These are phyloP conservation scores for Ottelia alismoides DNA, from an alignment of 106 monocot species.

Conservation along the genomic window DNA sequence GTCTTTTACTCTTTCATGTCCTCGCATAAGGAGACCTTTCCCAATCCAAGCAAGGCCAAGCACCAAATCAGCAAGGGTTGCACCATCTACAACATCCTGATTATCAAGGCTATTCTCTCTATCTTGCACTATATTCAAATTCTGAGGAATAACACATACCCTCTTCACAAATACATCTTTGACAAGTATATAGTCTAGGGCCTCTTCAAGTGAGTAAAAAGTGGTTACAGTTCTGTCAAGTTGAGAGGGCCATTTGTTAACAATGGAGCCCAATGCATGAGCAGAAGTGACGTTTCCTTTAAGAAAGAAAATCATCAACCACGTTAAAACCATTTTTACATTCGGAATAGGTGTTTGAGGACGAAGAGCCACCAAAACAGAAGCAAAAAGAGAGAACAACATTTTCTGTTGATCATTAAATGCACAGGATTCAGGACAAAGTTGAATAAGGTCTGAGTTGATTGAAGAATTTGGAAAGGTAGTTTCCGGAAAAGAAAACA, in stretches of 20 bases:
- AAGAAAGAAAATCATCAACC: constrained; percentile 41
- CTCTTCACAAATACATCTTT: constrained; percentile 12
- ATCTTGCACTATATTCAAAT: background rate
- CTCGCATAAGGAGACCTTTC: constrained; percentile 88
- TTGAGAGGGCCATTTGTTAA: constrained; percentile 63
- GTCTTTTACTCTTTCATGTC: constrained; percentile 77
- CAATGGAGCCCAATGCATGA: constrained; percentile 78
- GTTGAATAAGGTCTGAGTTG: constrained; percentile 20
- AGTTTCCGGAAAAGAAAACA: constrained; percentile 21
- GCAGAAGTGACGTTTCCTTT: constrained; percentile 56
- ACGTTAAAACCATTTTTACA: constrained; percentile 25
- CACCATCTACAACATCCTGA: background rate
- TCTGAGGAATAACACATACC: background rate
- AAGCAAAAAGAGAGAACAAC: constrained; percentile 55
- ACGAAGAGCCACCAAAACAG: constrained; percentile 55
- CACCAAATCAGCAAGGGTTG: constrained; percentile 10
- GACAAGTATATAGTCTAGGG: constrained; percentile 35
- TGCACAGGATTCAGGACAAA: constrained; percentile 11
- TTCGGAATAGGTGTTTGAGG: constrained; percentile 47
- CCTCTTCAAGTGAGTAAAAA: constrained; percentile 34
- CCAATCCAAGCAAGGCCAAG: constrained; percentile 85
- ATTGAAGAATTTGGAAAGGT: constrained; percentile 3
- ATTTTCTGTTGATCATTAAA: constrained; percentile 27
- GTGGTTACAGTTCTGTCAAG: constrained; percentile 10
- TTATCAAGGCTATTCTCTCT: background rate